Evolutionary conservation across 352 stramenopile genomes (phyloP).

Genomic region (Phytophthora sansomeana): DNA sequence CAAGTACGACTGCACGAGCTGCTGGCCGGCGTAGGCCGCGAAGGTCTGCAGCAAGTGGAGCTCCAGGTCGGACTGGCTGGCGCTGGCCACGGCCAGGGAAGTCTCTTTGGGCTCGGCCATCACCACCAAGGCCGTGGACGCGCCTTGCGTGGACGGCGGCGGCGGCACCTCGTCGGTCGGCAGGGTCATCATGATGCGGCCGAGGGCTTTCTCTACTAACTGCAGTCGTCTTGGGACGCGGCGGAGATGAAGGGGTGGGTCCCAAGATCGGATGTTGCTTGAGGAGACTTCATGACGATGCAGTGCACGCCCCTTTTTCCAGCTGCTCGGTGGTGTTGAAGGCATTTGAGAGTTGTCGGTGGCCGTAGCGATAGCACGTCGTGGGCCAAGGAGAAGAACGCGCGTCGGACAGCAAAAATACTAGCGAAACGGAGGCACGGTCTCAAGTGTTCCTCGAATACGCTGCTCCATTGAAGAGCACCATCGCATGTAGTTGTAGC

Average conservation of each 20-base stretch:
- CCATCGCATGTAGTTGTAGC: conserved; percentile 6
- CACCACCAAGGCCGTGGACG: conserved; percentile 31
- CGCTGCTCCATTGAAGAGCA: neutral
- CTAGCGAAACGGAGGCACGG: neutral
- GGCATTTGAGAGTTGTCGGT: no score
- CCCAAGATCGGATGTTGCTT: no score
- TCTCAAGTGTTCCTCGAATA: neutral
- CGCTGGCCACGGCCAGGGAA: conserved; percentile 10
- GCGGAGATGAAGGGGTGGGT: no score
- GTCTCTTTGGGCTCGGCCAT: neutral
- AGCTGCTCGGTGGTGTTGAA: no score
- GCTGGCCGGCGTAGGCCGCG: conserved; percentile 43
- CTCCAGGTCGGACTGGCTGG: conserved; percentile 60
- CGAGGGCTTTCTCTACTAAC: neutral
- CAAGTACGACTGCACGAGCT: conserved; percentile 52
- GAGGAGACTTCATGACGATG: no score
- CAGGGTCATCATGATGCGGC: conserved; percentile 39
- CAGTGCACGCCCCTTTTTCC: no score
- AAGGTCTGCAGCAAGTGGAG: conserved; percentile 68
- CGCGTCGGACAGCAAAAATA: conserved; percentile 3
- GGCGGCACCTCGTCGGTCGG: conserved; percentile 38
- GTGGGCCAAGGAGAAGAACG: neutral
- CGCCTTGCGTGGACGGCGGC: conserved; percentile 18
- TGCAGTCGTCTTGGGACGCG: no score
- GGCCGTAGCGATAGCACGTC: neutral